These are phyloP conservation scores for Penicillium canariense DNA, from an alignment of 495 filamentous ascomycete species.

Conservation along the genomic window DNA sequence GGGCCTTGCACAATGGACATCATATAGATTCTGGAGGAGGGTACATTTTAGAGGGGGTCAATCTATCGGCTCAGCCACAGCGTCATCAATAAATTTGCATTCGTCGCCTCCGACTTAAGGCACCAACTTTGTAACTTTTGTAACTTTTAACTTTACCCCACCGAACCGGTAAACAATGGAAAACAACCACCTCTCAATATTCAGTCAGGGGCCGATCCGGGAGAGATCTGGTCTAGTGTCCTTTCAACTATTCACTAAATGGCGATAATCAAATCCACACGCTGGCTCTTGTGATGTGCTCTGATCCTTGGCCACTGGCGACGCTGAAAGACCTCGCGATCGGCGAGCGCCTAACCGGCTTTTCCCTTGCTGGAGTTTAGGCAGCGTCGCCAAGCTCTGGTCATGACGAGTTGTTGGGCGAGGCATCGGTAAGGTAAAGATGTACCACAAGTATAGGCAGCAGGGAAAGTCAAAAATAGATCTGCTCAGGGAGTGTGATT, in stretches of 20 bases:
- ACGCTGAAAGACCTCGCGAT: neutral
- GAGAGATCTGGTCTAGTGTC: neutral
- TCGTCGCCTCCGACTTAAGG: neutral
- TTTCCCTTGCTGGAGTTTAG: slow-evolving; percentile 1
- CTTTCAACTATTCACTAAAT: neutral
- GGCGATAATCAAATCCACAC: neutral
- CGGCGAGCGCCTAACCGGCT: neutral
- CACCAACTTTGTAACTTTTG: neutral
- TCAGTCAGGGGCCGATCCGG: neutral
- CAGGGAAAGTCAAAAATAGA: neutral
- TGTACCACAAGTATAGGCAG: neutral
- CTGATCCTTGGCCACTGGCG: neutral
- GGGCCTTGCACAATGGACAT: no score
- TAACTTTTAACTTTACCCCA: no score
- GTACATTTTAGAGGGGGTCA: neutral
- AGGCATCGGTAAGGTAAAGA: neutral
- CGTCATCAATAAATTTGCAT: neutral
- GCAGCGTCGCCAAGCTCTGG: slow-evolving; percentile 1
- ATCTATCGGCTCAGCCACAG: neutral
- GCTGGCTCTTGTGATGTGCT: neutral
- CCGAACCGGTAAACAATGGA: neutral
- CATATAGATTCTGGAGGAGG: no score
- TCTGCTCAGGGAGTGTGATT: neutral
- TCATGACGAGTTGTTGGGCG: neutral
- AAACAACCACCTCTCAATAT: neutral